Evolutionary conservation across 768 basidiomycete species (phyloP).

Genomic region (Trametes maxima): DNA sequence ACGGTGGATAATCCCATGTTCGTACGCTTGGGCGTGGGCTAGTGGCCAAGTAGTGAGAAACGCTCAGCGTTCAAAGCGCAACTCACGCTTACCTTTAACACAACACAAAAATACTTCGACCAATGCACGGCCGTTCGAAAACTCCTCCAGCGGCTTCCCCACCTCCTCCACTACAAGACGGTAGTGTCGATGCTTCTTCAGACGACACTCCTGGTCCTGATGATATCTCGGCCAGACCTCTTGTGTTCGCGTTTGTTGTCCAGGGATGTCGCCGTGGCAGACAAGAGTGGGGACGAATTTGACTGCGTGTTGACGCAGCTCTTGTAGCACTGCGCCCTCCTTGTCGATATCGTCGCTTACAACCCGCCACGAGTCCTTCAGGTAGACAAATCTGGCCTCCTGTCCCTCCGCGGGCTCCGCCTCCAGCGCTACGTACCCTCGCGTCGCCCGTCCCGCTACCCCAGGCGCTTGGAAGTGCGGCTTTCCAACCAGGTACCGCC

Average conservation of each 20-base stretch:
- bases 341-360: background rate
- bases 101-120: background rate
- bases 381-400: slow-evolving; percentile 5
- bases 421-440: slow-evolving; percentile 16
- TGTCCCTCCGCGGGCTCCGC: background rate
- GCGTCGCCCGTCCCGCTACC: slow-evolving; percentile 13
- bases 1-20: no score
- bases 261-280: slow-evolving; percentile 10
- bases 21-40: no score
- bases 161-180: slow-evolving; percentile 20
- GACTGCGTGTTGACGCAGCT: background rate
- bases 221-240: background rate
- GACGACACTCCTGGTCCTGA: background rate
- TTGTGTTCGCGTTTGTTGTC: slow-evolving; percentile 1
- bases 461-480: slow-evolving; percentile 1
- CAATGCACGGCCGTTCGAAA: background rate
- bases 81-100: no score
- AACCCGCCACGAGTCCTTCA: slow-evolving; percentile 22
- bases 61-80: no score
- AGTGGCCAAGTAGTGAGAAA: no score
- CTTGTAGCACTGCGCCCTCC: slow-evolving; percentile 8
- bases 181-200: slow-evolving; percentile 18
- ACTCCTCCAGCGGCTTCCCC: slow-evolving; percentile 8
- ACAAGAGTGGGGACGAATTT: background rate
- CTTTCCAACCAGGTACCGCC: slow-evolving; percentile 17